phyloP scores from a whole-genome alignment of 805 yeast species.

The Metschnikowia drakensbergensis region DNA sequence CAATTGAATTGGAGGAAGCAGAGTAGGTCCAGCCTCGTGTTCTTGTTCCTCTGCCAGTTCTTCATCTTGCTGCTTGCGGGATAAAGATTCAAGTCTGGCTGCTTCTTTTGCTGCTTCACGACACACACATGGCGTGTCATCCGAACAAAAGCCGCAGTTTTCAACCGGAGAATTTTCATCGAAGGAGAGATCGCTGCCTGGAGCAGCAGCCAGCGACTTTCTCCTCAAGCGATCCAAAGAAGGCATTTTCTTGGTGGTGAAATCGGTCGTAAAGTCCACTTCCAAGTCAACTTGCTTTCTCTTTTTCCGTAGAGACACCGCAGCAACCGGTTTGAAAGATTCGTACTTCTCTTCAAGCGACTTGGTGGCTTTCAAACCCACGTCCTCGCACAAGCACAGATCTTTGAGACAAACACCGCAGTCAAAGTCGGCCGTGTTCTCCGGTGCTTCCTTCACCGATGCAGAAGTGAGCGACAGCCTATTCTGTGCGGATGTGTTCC shows the following conservation, averaged over 20 bases:
- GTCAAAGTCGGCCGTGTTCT: constrained; percentile 28
- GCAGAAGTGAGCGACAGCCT: not conserved
- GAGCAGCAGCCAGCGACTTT: constrained; percentile 4
- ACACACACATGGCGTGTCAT: constrained; percentile 88
- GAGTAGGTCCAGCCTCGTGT: constrained; percentile 23
- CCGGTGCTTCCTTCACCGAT: not conserved
- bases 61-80: constrained; percentile 14
- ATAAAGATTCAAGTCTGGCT: constrained; percentile 31
- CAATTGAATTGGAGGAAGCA: constrained; percentile 42
- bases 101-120: constrained; percentile 66
- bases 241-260: constrained; percentile 33
- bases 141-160: constrained; percentile 91
- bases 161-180: constrained; percentile 54
- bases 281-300: constrained; percentile 27
- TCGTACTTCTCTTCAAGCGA: constrained; percentile 33
- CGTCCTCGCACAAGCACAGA: constrained; percentile 60
- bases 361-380: constrained; percentile 35
- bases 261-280: constrained; percentile 54
- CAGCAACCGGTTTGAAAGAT: constrained; percentile 56
- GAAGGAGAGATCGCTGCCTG: constrained; percentile 17
- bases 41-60: constrained; percentile 14
- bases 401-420: constrained; percentile 71
- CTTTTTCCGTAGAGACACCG: constrained; percentile 53
- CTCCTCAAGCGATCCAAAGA: constrained; percentile 32
- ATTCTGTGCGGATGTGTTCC: not conserved